A percentile compares a stretch with the other conserved stretches of the same genome.
These are phyloP conservation scores for Priceomyces haplophilus DNA, from an alignment of 805 yeast genomes.

Conservation along the genomic window DNA sequence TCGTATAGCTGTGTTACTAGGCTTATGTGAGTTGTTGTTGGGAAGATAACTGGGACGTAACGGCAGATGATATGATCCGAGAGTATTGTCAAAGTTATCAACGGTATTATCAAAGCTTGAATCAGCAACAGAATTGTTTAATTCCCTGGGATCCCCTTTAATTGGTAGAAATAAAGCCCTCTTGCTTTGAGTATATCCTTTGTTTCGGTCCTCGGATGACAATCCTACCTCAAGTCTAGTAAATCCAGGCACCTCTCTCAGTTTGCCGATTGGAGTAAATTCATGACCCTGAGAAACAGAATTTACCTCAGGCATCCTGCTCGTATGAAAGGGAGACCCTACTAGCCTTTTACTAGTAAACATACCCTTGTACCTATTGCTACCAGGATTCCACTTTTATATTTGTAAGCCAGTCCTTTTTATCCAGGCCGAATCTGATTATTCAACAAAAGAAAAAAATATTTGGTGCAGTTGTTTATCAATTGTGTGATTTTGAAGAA, in stretches of 20 bases:
- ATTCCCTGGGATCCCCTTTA: constrained; percentile 1
- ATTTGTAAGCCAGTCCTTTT: neutral
- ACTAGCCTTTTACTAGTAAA: constrained; percentile 12
- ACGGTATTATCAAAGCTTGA: constrained; percentile 15
- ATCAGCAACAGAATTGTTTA: constrained; percentile 7
- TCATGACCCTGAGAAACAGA: constrained; percentile 8
- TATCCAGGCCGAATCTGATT: no score
- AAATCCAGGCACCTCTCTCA: constrained; percentile 1
- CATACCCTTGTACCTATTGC: constrained; percentile 8
- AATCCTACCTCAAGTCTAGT: neutral
- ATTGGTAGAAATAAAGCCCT: constrained; percentile 9
- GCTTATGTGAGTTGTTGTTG: neutral
- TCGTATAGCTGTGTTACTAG: neutral
- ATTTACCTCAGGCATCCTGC: neutral
- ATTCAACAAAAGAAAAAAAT: no score
- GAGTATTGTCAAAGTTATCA: constrained; percentile 16
- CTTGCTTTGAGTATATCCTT: neutral
- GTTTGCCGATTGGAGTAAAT: constrained; percentile 17
- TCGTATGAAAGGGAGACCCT: constrained; percentile 12
- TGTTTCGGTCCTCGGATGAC: neutral
- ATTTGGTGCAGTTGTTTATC: no score
- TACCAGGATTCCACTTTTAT: neutral
- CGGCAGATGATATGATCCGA: constrained; percentile 8
- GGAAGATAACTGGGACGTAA: neutral
- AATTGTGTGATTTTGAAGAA: no score